phyloP scores from a whole-genome alignment of 345 rosid species.

The Salix arbutifolia region DNA sequence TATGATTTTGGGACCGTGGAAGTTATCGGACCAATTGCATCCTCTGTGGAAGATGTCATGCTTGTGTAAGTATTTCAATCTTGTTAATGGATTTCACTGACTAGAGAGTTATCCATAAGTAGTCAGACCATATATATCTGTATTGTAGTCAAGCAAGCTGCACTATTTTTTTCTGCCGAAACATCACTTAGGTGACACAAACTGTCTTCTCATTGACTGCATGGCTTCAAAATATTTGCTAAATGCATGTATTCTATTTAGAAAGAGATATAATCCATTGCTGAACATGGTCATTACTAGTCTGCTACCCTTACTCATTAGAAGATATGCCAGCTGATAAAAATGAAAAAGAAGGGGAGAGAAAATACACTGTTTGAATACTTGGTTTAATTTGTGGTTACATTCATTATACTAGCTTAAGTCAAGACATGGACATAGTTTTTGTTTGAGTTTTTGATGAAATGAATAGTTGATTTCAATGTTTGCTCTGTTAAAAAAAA shows the following conservation, averaged over 20 bases:
- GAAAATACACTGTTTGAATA: neutral
- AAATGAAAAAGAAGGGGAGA: neutral
- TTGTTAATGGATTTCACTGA: neutral
- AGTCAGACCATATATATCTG: neutral
- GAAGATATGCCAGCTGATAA: neutral
- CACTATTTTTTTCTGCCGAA: neutral
- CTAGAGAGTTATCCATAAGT: neutral
- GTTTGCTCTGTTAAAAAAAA: neutral
- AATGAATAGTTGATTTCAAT: neutral
- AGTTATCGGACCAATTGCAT: conserved; percentile 80
- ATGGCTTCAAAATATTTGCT: neutral
- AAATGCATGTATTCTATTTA: neutral
- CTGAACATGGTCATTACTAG: neutral
- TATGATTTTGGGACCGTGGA: conserved; percentile 76
- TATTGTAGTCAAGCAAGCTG: neutral
- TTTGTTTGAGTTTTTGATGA: neutral
- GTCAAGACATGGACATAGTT: neutral
- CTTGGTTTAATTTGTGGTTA: neutral
- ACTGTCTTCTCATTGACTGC: no score
- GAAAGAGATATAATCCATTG: neutral
- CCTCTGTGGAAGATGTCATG: conserved; percentile 71
- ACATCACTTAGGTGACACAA: no score
- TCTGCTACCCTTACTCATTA: neutral
- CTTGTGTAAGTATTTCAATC: conserved; percentile 57
- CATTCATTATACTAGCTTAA: neutral